A percentile compares a stretch with the other conserved stretches of the same genome.
Evolutionary conservation across 768 basidiomycete genomes (phyloP).

Genomic region (Cystoderma amianthinum): DNA sequence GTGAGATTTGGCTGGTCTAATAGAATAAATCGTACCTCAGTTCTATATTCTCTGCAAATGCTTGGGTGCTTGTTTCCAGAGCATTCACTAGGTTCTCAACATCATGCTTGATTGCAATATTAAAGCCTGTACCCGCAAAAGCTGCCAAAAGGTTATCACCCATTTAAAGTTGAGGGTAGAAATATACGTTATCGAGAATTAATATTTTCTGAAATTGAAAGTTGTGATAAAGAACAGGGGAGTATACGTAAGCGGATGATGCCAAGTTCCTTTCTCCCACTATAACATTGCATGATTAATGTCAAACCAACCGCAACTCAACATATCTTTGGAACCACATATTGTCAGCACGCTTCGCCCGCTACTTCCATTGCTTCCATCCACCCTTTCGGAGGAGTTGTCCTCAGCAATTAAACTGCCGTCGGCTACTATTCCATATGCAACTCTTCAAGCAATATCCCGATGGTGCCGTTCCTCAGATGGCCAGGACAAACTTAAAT

Average conservation of each 20-base stretch:
- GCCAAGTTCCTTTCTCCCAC: too few species aligned
- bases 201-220: too few species aligned
- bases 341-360: conserved; percentile 41
- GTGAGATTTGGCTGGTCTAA: background rate
- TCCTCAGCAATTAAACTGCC: conserved; percentile 26
- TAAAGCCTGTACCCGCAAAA: conserved; percentile 34
- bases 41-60: conserved; percentile 40
- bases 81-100: conserved; percentile 21
- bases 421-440: conserved; percentile 52
- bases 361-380: conserved; percentile 40
- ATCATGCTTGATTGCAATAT: conserved; percentile 25
- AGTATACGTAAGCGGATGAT: too few species aligned
- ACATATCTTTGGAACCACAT: conserved; percentile 65
- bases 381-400: conserved; percentile 34
- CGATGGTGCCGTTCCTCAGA: conserved; percentile 58
- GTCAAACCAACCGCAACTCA: conserved; percentile 25
- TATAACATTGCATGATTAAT: background rate
- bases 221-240: too few species aligned
- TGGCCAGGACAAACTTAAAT: conserved; percentile 31
- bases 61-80: conserved; percentile 45
- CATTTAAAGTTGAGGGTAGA: too few species aligned
- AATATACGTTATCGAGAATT: too few species aligned
- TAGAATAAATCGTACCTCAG: conserved; percentile 22
- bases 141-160: too few species aligned
- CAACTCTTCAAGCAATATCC: conserved; percentile 50